phyloP scores from a whole-genome alignment of 257 asterid species.

The Scutellaria barbata region DNA sequence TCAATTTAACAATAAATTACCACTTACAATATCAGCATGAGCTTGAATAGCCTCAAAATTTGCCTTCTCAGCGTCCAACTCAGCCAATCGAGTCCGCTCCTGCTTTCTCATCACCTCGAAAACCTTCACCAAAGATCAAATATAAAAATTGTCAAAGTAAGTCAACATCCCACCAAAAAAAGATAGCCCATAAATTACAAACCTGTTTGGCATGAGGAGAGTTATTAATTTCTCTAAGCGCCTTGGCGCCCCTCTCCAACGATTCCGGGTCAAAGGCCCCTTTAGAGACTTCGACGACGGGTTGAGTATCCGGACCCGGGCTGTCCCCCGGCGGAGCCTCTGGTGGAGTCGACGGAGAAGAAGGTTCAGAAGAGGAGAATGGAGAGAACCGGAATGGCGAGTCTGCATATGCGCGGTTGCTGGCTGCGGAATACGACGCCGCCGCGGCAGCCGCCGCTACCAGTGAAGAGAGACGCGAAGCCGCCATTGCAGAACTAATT shows the following conservation, averaged over 20 bases:
- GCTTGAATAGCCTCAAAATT: constrained; percentile 78
- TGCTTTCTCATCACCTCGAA: constrained; percentile 91
- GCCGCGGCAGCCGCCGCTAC: constrained; percentile 55
- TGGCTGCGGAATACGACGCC: constrained; percentile 46
- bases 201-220: constrained; percentile 67
- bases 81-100: constrained; percentile 74
- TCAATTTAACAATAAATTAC: constrained; percentile 3
- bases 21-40: constrained; percentile 79
- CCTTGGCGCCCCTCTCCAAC: constrained; percentile 83
- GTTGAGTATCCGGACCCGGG: constrained; percentile 51
- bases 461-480: constrained; percentile 53
- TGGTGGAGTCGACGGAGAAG: constrained; percentile 39
- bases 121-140: constrained; percentile 50
- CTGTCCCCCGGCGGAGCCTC: constrained; percentile 39
- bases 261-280: constrained; percentile 79
- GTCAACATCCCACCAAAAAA: not conserved
- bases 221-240: constrained; percentile 79
- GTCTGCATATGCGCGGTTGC: constrained; percentile 52
- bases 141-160: constrained; percentile 12
- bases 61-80: constrained; percentile 82
- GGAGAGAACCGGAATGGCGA: constrained; percentile 57
- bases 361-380: constrained; percentile 54
- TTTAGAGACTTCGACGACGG: constrained; percentile 66
- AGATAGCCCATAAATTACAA: not conserved
- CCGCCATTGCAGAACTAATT: constrained; percentile 42